Base-by-base conservation (phyloP, 129 eudicot species). In the Calendula officinalis region DNA sequence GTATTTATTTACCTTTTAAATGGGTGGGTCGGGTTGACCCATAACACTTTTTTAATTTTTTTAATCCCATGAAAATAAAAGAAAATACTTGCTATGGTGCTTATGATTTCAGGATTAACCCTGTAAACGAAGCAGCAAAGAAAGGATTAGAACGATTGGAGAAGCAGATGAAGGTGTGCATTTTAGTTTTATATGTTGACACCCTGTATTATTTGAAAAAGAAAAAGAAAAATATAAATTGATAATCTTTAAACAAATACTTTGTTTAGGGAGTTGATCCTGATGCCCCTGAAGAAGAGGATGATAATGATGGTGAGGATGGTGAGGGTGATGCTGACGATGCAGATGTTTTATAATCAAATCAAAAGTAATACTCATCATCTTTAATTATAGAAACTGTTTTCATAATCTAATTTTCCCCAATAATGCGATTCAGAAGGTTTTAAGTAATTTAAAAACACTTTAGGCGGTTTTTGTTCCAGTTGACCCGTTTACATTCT, bases 261-360 rank as follows among this genome's bases (percentile, higher is more conserved):
- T 60, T 54, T 65, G 71, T 66, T 57, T 49, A 91, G 98, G 98
- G 98, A 67, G 85, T 91, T n/a, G 98, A 91, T 76, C 98, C 98
- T 5, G 98, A 91, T 79, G 98, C 98, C 46, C 89, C 95, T 7
- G 98, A 91, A 64, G 98, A 91, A 66, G 98, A 91, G 40, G 96
- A 91, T 27, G 98, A 88, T 42, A 81, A 87, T 55, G 96, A 91
- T 33, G 86, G 64, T 8, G 98, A 91, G 6, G 98, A 87, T 61
- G 96, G 66, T 41, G 98, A 91, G 30, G 98, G 80, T 17, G 98
- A 91, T 49, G 84, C 81, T 61, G 96, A 87, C 55, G 98, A 91
- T 61, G 69, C 86, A 0, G 98, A 91, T 33, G 80, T 83, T 62
- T 64, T 85, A 47, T 91, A 78, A 84, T 57, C 33, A 22, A 41